These are phyloP conservation scores for Leucaena leucocephala DNA, from an alignment of 306 rosid genomes.

Conservation along the genomic window DNA sequence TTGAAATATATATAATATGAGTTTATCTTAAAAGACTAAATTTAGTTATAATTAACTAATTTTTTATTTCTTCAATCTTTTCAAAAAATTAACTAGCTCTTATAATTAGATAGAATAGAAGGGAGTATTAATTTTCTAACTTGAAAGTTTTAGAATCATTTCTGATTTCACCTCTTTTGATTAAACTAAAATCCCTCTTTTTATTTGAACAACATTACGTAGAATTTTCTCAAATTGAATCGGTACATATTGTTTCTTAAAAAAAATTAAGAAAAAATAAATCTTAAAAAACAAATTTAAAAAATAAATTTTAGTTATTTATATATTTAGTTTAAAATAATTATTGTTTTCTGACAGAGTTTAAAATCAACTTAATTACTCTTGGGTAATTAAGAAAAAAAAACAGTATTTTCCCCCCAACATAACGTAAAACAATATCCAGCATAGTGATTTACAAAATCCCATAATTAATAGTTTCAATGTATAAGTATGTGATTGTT, in stretches of 20 bases:
- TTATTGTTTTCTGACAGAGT: background rate
- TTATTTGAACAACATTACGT: background rate
- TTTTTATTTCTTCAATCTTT: too few species aligned
- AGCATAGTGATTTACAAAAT: background rate
- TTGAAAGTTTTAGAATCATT: background rate
- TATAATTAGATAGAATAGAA: too few species aligned
- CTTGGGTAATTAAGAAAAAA: background rate
- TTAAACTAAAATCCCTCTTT: background rate
- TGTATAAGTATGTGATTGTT: background rate
- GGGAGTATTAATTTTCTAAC: too few species aligned
- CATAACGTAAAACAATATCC: background rate
- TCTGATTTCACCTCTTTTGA: background rate
- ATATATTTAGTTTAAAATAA: background rate
- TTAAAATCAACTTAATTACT: background rate
- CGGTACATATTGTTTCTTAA: background rate
- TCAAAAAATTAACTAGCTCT: too few species aligned
- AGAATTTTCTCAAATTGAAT: background rate
- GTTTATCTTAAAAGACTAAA: too few species aligned
- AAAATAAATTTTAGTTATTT: background rate
- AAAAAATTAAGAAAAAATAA: too few species aligned
- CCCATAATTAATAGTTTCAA: background rate
- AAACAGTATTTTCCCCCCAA: background rate
- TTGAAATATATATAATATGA: too few species aligned
- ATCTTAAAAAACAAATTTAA: too few species aligned
- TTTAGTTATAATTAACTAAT: too few species aligned